Evolutionary conservation across 345 rosid species (phyloP).

Genomic region (Lepidium sativum): DNA sequence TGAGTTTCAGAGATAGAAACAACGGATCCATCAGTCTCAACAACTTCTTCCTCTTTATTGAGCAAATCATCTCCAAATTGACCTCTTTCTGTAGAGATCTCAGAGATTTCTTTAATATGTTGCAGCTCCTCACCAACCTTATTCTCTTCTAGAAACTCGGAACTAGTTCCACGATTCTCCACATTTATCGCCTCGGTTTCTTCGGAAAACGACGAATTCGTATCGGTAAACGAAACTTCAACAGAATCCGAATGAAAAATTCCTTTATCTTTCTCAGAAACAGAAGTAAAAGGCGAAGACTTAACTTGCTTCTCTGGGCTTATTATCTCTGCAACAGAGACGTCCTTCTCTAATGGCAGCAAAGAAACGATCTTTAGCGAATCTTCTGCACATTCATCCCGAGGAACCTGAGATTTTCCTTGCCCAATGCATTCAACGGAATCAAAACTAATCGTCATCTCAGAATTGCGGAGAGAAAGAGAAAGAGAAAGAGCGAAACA

Average conservation of each 20-base stretch:
- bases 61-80: not conserved
- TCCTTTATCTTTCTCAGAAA: conserved; percentile 25
- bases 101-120: conserved; percentile 11
- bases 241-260: not conserved
- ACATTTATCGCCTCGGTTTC: conserved; percentile 8
- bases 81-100: conserved; percentile 1
- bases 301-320: conserved; percentile 24
- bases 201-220: not conserved
- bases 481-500: not conserved
- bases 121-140: not conserved
- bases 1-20: conserved; percentile 16
- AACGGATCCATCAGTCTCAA: conserved; percentile 7
- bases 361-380: conserved; percentile 16
- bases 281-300: conserved; percentile 15
- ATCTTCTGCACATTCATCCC: conserved; percentile 1
- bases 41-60: conserved; percentile 17
- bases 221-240: conserved; percentile 14
- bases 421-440: not conserved
- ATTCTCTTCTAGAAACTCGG: conserved; percentile 20
- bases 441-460: conserved; percentile 11
- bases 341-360: conserved; percentile 7
- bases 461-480: not conserved
- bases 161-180: conserved; percentile 14
- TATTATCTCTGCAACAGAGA: conserved; percentile 14
- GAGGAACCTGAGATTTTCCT: not conserved